Conservation (phyloP, 1,284 basidiomycete species). For the Cryptococcus maquisensis region DNA sequence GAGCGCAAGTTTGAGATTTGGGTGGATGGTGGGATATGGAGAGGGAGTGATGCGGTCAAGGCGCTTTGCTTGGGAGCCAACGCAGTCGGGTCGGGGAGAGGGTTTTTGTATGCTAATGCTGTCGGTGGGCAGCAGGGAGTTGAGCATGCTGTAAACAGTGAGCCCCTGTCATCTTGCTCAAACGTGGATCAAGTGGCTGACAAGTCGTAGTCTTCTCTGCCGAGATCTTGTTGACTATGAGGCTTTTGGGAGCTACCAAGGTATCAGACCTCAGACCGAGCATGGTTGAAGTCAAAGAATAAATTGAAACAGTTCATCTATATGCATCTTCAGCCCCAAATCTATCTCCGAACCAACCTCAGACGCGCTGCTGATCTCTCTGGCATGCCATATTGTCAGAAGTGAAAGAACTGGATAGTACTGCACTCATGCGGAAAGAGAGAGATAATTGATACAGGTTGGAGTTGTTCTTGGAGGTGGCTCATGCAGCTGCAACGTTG, state of each 20-base stretch:
- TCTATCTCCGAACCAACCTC: too few relatives aligned
- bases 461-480: too few relatives aligned
- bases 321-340: too few relatives aligned
- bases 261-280: conserved; percentile 51
- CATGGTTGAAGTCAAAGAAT: conserved; percentile 44
- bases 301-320: too few relatives aligned
- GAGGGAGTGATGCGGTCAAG: conserved; percentile 89
- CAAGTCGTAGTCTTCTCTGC: conserved; percentile 29
- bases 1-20: conserved; percentile 59
- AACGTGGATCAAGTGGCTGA: neutral
- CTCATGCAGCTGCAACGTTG: too few relatives aligned
- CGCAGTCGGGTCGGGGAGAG: conserved; percentile 82
- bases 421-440: too few relatives aligned
- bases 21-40: conserved; percentile 78
- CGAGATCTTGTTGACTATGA: conserved; percentile 67
- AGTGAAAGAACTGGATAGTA: too few relatives aligned
- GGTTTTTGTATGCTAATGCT: conserved; percentile 88
- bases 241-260: conserved; percentile 67
- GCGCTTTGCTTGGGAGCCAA: conserved; percentile 84
- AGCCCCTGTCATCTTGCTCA: conserved; percentile 22
- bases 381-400: too few relatives aligned
- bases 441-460: too few relatives aligned
- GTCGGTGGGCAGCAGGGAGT: conserved; percentile 82
- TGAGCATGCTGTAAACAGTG: conserved; percentile 59
- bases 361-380: too few relatives aligned